Evolutionary conservation across 495 filamentous ascomycete genomes (phyloP), one percentile per base, ranked within the genome.

Genomic region (Penicillium nucicola): DNA sequence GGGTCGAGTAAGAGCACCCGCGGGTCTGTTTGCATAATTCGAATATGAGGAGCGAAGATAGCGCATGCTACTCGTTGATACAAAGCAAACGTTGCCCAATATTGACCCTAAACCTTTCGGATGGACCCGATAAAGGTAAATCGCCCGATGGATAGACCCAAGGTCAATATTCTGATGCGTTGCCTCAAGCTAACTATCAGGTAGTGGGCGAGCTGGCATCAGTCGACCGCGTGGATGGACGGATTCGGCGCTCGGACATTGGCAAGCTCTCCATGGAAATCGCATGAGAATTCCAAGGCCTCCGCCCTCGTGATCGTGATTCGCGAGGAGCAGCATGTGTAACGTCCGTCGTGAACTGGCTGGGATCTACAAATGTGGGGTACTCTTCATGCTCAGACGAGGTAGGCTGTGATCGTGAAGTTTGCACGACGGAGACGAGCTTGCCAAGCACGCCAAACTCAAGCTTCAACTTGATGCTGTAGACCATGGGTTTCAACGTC

Each of bases 401-500:
- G 9, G 55, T 71, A 0, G 65, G 65, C 6, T 71, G 61, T 10
- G 69, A 65, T 11, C 52, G 60, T 13, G 53, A 46, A 1, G 45
- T 59, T 15, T 69, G 60, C n/a, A 72, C 71, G 8, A 74, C 48
- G 0, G 61, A 57, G 20, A 74, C 71, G 1, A 74, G 59, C 32
- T 74, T 74, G 5, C 71, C 55, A 20, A 85, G 69, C 4, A 84
- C 77, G 23, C 69, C 76, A 48, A 83, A 84, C 56, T 85, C 82
- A 28, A 85, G 65, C 65, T 84, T 84, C 28, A 85, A 72, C 60
- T 85, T 85, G 57, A 84, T 70, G 50, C 76, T 77, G 65, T 85
- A 85, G 1, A 84, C 71, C 46, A 78, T 71, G 1, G 76, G 70
- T 53, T 84, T 84, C 44, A 80, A 56, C 1, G 77, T 75, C 1